Conservation (phyloP, 495 filamentous ascomycete genomes). For the Penicillium cataractarum region DNA sequence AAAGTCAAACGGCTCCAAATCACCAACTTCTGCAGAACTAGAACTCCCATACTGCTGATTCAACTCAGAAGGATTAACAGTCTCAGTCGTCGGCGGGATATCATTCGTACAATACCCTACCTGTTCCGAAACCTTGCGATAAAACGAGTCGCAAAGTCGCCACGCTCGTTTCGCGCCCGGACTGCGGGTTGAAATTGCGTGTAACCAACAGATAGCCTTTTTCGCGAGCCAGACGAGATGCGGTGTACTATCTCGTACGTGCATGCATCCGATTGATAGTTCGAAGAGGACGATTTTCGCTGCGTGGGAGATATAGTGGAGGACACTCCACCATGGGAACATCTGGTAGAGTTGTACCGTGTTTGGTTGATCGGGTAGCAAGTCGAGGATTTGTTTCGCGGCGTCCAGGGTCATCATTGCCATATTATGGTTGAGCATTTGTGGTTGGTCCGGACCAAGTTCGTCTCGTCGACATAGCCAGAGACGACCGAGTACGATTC, state of each 20-base stretch:
- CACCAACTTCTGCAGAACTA: not conserved
- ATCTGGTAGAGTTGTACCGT: not conserved
- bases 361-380: not conserved
- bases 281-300: slow-evolving; percentile 4
- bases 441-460: slow-evolving; percentile 13
- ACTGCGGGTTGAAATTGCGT: slow-evolving; percentile 1
- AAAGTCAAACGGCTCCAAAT: slow-evolving; percentile 2
- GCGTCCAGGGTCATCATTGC: slow-evolving; percentile 1
- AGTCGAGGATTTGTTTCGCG: not conserved
- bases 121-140: slow-evolving; percentile 1
- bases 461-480: slow-evolving; percentile 59
- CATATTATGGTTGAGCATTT: not conserved
- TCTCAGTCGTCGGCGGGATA: not conserved
- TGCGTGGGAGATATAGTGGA: not conserved
- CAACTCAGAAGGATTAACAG: not conserved
- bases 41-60: not conserved
- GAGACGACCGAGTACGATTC: slow-evolving; percentile 60
- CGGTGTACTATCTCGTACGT: not conserved
- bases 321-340: slow-evolving; percentile 3
- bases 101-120: not conserved
- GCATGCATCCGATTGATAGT: not conserved
- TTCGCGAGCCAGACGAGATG: not conserved
- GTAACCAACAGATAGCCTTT: slow-evolving; percentile 1
- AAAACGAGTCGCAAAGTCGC: slow-evolving; percentile 1
- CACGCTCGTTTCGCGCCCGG: slow-evolving; percentile 2